Percentiles rank a stretch among this genome's conserved stretches.
Evolutionary conservation across 768 basidiomycete genomes (phyloP).

Genomic region (Tylopilus vinaceipallidus): DNA sequence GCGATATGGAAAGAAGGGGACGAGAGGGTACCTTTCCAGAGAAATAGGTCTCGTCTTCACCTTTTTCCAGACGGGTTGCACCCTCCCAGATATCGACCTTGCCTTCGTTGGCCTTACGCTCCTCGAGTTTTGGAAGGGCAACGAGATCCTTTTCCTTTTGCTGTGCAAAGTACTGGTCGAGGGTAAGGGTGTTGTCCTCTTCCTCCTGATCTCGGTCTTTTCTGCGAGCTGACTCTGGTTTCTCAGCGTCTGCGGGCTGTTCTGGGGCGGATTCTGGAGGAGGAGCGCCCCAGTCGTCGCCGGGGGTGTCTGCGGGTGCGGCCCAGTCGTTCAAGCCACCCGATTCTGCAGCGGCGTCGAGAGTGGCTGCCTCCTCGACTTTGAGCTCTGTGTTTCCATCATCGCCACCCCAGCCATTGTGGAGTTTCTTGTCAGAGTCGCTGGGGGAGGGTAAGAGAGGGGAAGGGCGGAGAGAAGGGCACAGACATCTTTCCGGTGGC

Average conservation of each 20-base stretch:
- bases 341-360: conserved; percentile 63
- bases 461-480: not conserved
- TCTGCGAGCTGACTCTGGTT: conserved; percentile 38
- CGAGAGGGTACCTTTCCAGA: conserved; percentile 74
- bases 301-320: conserved; percentile 25
- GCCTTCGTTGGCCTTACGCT: conserved; percentile 76
- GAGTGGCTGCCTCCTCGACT: conserved; percentile 70
- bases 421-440: conserved; percentile 93
- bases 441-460: conserved; percentile 38
- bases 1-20: not conserved
- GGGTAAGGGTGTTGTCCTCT: conserved; percentile 90
- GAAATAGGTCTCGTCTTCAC: conserved; percentile 75
- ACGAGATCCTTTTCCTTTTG: conserved; percentile 59
- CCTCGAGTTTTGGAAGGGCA: conserved; percentile 75
- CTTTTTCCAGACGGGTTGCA: conserved; percentile 61
- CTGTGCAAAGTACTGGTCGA: conserved; percentile 90
- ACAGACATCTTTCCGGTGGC: conserved; percentile 80
- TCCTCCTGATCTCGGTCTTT: conserved; percentile 71
- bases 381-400: conserved; percentile 83
- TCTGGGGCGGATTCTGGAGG: conserved; percentile 27
- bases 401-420: conserved; percentile 94
- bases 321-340: conserved; percentile 37
- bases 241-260: conserved; percentile 36
- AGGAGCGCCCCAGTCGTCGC: conserved; percentile 39
- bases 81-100: conserved; percentile 71